Evolutionary conservation across 148 eudicot genomes (phyloP).

Genomic region (Camellia sinensis): DNA sequence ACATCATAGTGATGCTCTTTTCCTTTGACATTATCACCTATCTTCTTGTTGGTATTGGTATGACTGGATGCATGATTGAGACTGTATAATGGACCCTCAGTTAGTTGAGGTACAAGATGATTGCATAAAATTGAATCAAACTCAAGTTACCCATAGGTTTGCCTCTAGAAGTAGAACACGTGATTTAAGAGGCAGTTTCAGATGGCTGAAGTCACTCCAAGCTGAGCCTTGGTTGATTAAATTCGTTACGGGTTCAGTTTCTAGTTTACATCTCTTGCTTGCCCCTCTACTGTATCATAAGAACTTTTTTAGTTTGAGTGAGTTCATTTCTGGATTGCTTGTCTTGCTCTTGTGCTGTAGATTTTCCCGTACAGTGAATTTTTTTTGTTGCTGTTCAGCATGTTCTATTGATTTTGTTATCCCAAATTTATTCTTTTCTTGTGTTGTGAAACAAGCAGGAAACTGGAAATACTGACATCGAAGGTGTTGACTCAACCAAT

Average conservation of each 20-base stretch:
- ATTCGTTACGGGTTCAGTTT: no score
- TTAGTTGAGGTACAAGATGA: background rate
- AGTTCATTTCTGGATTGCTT: background rate
- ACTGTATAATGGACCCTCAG: background rate
- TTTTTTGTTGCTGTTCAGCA: background rate
- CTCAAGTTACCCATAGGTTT: background rate
- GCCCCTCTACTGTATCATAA: no score
- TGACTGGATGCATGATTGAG: background rate
- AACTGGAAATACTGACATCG: conserved; percentile 89
- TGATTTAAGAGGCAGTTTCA: background rate
- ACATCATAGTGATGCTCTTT: conserved; percentile 5
- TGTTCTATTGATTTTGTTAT: background rate
- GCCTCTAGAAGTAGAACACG: background rate
- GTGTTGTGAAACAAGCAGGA: conserved; percentile 38
- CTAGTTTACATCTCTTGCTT: no score
- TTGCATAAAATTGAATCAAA: background rate
- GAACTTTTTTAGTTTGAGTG: no score
- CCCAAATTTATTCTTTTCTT: conserved; percentile 6
- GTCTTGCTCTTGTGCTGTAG: no score
- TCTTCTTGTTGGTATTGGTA: background rate
- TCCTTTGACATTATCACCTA: background rate
- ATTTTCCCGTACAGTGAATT: background rate
- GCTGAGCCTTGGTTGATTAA: background rate
- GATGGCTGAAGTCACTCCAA: background rate
- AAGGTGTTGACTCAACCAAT: conserved; percentile 97